These are phyloP conservation scores for Globisporangium spinosum DNA, from an alignment of 352 stramenopile species.

Conservation along the genomic window DNA sequence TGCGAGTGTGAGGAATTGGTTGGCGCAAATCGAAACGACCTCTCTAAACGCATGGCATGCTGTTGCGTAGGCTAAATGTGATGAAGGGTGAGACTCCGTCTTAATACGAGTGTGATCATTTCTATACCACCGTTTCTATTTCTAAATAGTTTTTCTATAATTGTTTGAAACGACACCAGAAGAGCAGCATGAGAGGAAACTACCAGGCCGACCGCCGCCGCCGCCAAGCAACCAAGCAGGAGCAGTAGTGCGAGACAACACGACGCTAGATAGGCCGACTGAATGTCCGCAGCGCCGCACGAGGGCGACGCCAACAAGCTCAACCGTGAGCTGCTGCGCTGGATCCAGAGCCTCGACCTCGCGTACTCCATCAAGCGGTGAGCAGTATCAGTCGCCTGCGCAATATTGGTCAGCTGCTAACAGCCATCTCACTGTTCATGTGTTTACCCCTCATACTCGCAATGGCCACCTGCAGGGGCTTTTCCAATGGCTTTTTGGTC, in stretches of 20 bases:
- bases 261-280: neutral
- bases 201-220: neutral
- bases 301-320: slow-evolving; percentile 57
- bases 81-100: neutral
- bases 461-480: slow-evolving; percentile 46
- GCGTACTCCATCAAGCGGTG: slow-evolving; percentile 91
- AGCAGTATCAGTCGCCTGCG: slow-evolving; percentile 12
- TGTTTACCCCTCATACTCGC: neutral
- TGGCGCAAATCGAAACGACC: slow-evolving; percentile 20
- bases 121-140: slow-evolving; percentile 11
- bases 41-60: slow-evolving; percentile 15
- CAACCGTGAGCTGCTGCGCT: slow-evolving; percentile 88
- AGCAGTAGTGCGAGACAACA: neutral
- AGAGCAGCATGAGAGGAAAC: slow-evolving; percentile 3
- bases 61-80: slow-evolving; percentile 2
- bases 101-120: neutral
- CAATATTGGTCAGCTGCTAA: neutral
- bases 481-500: slow-evolving; percentile 89
- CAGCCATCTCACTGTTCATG: neutral
- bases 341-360: slow-evolving; percentile 92
- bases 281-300: slow-evolving; percentile 18
- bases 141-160: slow-evolving; percentile 12
- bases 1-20: slow-evolving; percentile 20
- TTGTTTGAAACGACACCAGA: slow-evolving; percentile 6
- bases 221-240: neutral